Evolutionary conservation across 495 filamentous ascomycete species (phyloP).

Genomic region (Hyaloscypha hepaticicola): DNA sequence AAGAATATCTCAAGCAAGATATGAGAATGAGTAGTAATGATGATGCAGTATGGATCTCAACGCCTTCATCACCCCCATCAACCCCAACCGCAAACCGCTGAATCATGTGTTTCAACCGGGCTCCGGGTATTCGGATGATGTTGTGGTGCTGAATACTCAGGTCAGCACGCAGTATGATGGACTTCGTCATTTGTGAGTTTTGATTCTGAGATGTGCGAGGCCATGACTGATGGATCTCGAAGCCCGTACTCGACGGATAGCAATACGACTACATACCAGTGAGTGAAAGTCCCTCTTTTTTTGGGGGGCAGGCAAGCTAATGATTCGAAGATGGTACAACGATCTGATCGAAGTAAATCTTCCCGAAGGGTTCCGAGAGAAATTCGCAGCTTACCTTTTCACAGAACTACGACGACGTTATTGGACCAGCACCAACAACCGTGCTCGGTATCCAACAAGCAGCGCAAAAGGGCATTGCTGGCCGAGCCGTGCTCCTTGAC

Average conservation of each 20-base stretch:
- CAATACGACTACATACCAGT: neutral
- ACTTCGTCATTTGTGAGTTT: slow-evolving; percentile 1
- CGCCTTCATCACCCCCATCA: slow-evolving; percentile 2
- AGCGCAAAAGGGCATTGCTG: slow-evolving; percentile 51
- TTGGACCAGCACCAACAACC: slow-evolving; percentile 23
- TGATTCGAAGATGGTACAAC: slow-evolving; percentile 24
- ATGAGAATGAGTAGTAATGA: neutral
- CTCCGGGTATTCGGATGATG: neutral
- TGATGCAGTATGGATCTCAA: neutral
- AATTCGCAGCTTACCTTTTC: slow-evolving; percentile 51
- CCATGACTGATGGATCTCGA: neutral
- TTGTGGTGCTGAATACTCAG: slow-evolving; percentile 6
- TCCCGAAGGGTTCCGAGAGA: neutral
- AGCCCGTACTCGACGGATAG: neutral
- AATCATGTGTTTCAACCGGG: slow-evolving; percentile 6
- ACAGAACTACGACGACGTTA: slow-evolving; percentile 45
- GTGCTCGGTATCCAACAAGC: slow-evolving; percentile 36
- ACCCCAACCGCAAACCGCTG: neutral
- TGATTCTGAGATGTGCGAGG: neutral
- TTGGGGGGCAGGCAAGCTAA: neutral
- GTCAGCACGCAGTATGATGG: slow-evolving; percentile 8
- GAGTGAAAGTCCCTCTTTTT: neutral
- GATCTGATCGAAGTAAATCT: slow-evolving; percentile 16
- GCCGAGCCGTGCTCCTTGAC: slow-evolving; percentile 51
- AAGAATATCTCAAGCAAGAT: neutral